Evolutionary conservation across 257 asterid species (phyloP), one percentile per base, ranked within the genome.

Genomic region (Eucommia ulmoides): DNA sequence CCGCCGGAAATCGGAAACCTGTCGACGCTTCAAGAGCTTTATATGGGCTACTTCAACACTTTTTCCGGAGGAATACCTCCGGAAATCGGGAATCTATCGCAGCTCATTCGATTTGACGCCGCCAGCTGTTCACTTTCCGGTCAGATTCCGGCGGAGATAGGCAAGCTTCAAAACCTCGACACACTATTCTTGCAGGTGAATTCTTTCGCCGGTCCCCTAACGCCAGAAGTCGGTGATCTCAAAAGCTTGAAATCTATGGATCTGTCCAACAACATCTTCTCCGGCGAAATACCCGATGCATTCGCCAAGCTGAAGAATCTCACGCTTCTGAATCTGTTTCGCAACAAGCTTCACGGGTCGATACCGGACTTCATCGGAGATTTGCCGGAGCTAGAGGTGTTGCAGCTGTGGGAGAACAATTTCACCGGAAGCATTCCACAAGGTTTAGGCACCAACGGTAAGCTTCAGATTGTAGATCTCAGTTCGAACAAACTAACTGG

Each of bases 361-460:
- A 84, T 89, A 55, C 96, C 97, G n/a, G 85, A 80, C 24, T 89
- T 85, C 55, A 63, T 89, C 17, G 93, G 69, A 2, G 93, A 82
- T 52, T 69, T 85, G 60, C 94, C 96, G 25, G 68, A 67, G 60
- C 73, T 89, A 23, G 80, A 89, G 60, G 96, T 89, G 24, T 52
- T 89, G 73, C 97, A 89, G 56, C 42, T 89, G 20, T 89, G 97
- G 97, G 97, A 89, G 55, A 89, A 89, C 64, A 89, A 84, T 33
- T 89, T 89, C 74, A 85, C 97, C 18, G 97, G 96, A 16, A 69
- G 82, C 23, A 80, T 89, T 48, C 97, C 97, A 0, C 77, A 47
- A 25, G 76, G 67, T 63, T 65, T 89, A 42, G 97, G 97, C 14
- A 55, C 63, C 3, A 84, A 80, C 15, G 89, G 96, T 23, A 82